Evolutionary conservation across 768 basidiomycete genomes (phyloP).

Genomic region (Auriscalpium orientale): DNA sequence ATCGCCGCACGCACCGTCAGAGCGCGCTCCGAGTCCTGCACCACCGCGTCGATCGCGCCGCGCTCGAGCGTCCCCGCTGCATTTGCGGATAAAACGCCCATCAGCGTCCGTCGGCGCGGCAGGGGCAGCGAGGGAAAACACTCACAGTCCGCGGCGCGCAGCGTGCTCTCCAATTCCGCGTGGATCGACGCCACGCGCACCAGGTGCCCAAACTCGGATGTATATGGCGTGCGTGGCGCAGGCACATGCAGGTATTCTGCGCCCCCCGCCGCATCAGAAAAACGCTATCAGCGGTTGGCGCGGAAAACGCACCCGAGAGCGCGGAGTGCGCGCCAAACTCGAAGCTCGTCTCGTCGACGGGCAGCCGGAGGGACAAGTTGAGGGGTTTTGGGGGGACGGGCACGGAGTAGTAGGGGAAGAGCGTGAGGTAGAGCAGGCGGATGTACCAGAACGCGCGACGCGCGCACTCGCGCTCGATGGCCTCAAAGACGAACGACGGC

Average conservation of each 20-base stretch:
- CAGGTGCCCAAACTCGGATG: conserved; percentile 72
- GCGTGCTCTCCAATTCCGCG: conserved; percentile 46
- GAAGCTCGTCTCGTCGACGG: conserved; percentile 78
- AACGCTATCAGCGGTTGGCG: not conserved
- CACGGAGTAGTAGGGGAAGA: conserved; percentile 31
- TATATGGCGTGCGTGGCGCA: conserved; percentile 49
- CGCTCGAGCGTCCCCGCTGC: not conserved
- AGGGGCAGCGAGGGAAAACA: conserved; percentile 1
- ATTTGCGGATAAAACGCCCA: not conserved
- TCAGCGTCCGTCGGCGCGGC: not conserved
- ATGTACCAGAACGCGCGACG: conserved; percentile 80
- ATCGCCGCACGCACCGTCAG: conserved; percentile 7
- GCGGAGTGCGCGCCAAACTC: conserved; percentile 37
- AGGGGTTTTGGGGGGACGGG: conserved; percentile 30
- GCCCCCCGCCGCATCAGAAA: not conserved
- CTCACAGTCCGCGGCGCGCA: conserved; percentile 40
- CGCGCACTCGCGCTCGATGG: conserved; percentile 70
- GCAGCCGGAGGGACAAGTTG: conserved; percentile 56
- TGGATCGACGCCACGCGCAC: conserved; percentile 64
- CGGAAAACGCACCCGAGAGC: conserved; percentile 9
- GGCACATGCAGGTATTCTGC: conserved; percentile 64
- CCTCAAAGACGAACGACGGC: conserved; percentile 49
- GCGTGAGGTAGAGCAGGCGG: conserved; percentile 48
- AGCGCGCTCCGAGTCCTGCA: conserved; percentile 10
- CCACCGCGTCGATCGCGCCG: not conserved